Conservation (phyloP, 371 early-diverging fungal species). For the Mortierella sp. region DNA sequence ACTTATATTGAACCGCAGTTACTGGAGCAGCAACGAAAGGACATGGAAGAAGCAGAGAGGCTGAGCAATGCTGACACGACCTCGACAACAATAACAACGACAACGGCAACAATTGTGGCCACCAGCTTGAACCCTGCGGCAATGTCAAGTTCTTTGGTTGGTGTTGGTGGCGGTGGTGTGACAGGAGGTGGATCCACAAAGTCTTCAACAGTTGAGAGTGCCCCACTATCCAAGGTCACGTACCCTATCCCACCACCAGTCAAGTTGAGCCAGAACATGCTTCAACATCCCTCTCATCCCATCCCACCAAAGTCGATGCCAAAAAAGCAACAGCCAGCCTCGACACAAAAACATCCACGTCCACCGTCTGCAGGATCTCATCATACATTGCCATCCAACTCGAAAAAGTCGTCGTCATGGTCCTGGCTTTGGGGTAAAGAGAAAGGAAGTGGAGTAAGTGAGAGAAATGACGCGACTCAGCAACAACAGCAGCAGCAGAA, state of each 20-base stretch:
- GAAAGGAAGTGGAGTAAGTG: conserved; percentile 24
- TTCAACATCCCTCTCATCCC: conserved; percentile 26
- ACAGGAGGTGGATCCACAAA: conserved; percentile 22
- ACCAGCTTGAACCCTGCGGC: too few species aligned
- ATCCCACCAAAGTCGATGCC: not conserved
- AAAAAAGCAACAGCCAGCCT: not conserved
- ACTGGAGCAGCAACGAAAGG: conserved; percentile 43
- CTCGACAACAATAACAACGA: too few species aligned
- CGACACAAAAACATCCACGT: conserved; percentile 8
- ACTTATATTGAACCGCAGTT: conserved; percentile 50
- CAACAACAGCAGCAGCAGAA: too few species aligned
- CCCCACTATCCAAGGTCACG: conserved; percentile 20
- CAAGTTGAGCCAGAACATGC: conserved; percentile 44
- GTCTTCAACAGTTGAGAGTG: conserved; percentile 30
- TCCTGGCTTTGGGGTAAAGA: conserved; percentile 53
- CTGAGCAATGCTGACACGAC: too few species aligned
- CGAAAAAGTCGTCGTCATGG: conserved; percentile 50
- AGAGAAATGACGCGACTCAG: too few species aligned
- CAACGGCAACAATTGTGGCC: too few species aligned
- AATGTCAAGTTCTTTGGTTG: too few species aligned
- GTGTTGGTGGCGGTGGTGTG: too few species aligned
- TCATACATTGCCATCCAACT: conserved; percentile 1
- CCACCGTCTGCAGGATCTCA: conserved; percentile 2
- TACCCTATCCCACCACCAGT: conserved; percentile 53
- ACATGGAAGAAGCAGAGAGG: conserved; percentile 11